Percentiles rank a stretch among this genome's conserved stretches.
Evolutionary conservation across 306 rosid species (phyloP).

Genomic region (Datisca glomerata): DNA sequence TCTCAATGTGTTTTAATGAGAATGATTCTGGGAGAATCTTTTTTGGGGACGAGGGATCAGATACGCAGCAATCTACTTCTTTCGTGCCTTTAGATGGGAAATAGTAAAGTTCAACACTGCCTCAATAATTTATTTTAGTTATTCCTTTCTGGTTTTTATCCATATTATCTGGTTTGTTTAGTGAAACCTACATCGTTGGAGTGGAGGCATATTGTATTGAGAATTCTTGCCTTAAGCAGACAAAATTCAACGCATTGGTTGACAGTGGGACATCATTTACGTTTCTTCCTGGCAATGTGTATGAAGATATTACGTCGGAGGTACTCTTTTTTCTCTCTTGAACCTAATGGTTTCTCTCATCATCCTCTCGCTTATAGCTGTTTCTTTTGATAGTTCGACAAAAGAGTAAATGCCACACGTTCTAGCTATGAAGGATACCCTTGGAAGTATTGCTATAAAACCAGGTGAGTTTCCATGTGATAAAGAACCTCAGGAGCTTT

Average conservation of each 20-base stretch:
- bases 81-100: constrained; percentile 29
- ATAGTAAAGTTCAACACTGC: constrained; percentile 19
- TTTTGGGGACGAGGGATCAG: constrained; percentile 48
- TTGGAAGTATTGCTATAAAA: constrained; percentile 79
- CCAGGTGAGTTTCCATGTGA: constrained; percentile 37
- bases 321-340: constrained; percentile 22
- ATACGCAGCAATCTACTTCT: constrained; percentile 35
- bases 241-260: constrained; percentile 58
- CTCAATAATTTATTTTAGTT: constrained; percentile 5
- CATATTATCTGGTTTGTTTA: constrained; percentile 12
- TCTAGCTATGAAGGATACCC: constrained; percentile 41
- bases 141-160: constrained; percentile 4
- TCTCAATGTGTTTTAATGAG: constrained; percentile 43
- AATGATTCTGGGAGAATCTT: constrained; percentile 49
- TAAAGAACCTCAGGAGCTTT: not conserved
- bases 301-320: constrained; percentile 53
- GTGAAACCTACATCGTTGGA: constrained; percentile 66
- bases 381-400: constrained; percentile 47
- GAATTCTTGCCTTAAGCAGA: constrained; percentile 46
- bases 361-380: constrained; percentile 18
- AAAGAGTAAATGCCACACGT: constrained; percentile 53
- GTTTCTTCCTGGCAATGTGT: constrained; percentile 63
- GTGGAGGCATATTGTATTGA: constrained; percentile 69
- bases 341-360: constrained; percentile 10
- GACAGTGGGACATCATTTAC: constrained; percentile 94